Evolutionary conservation across 345 rosid species (phyloP).

Genomic region (Salix arbutifolia): DNA sequence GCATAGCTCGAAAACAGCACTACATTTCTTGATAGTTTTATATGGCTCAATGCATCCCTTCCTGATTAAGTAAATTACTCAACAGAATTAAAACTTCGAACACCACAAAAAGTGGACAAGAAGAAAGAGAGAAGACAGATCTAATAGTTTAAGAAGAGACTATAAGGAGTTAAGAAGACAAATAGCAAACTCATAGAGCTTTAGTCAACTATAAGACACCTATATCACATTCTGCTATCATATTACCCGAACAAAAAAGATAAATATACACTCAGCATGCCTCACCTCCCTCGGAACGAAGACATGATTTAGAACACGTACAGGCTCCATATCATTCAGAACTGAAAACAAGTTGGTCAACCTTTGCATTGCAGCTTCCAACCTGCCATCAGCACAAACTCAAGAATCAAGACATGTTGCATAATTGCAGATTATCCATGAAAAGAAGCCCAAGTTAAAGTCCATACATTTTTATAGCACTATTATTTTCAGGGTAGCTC

Average conservation of each 20-base stretch:
- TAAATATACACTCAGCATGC: slow-evolving; percentile 2
- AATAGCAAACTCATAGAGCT: too few species aligned
- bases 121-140: too few species aligned
- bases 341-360: slow-evolving; percentile 88
- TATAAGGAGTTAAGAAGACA: too few species aligned
- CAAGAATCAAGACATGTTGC: slow-evolving; percentile 9
- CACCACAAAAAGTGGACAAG: too few species aligned
- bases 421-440: slow-evolving; percentile 3
- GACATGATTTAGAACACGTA: slow-evolving; percentile 93
- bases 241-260: neutral
- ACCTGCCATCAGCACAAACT: slow-evolving; percentile 49
- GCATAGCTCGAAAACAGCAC: neutral
- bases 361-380: slow-evolving; percentile 99
- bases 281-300: slow-evolving; percentile 96
- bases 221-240: neutral
- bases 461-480: slow-evolving; percentile 86
- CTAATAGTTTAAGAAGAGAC: too few species aligned
- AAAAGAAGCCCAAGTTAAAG: slow-evolving; percentile 2
- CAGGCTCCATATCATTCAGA: slow-evolving; percentile 99
- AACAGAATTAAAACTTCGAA: too few species aligned
- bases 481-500: slow-evolving; percentile 87
- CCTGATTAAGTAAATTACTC: neutral
- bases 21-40: neutral
- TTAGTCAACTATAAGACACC: neutral
- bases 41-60: neutral